Evolutionary conservation across 805 yeast species (phyloP).

Genomic region (Hanseniaspora valbyensis): DNA sequence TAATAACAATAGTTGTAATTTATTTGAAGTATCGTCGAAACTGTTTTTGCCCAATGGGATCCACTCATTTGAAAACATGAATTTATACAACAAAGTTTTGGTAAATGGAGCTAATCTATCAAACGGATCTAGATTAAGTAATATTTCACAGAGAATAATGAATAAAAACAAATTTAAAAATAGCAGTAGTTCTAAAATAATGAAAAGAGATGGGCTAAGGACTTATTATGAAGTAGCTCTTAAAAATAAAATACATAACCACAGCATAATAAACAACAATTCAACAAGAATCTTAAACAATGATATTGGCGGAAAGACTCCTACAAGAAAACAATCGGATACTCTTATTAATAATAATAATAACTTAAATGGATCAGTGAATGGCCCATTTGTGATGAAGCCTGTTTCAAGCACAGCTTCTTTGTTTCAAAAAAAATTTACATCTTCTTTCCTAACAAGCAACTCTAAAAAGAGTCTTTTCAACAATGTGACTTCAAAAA

Average conservation of each 20-base stretch:
- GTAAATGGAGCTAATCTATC: constrained; percentile 22
- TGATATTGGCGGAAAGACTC: neutral
- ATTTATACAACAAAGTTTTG: constrained; percentile 25
- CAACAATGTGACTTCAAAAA: neutral
- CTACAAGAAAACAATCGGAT: neutral
- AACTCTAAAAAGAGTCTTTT: constrained; percentile 5
- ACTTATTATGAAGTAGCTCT: constrained; percentile 26
- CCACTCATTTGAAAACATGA: constrained; percentile 26
- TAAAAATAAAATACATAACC: constrained; percentile 16
- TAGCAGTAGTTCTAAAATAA: constrained; percentile 20
- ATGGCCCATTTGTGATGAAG: neutral
- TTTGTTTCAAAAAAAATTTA: neutral
- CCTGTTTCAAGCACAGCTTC: constrained; percentile 3
- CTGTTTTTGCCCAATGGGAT: constrained; percentile 27
- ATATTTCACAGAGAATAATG: constrained; percentile 28
- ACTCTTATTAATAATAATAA: neutral
- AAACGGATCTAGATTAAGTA: constrained; percentile 28
- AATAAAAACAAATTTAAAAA: constrained; percentile 20
- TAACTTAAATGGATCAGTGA: neutral
- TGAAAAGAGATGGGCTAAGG: constrained; percentile 29
- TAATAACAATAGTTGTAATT: neutral
- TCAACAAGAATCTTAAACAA: neutral
- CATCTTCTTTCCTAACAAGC: neutral
- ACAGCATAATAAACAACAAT: neutral
- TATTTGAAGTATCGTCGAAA: constrained; percentile 22